Base-by-base conservation (phyloP, 1,284 basidiomycete genomes). In the Cryptococcus floricola region DNA sequence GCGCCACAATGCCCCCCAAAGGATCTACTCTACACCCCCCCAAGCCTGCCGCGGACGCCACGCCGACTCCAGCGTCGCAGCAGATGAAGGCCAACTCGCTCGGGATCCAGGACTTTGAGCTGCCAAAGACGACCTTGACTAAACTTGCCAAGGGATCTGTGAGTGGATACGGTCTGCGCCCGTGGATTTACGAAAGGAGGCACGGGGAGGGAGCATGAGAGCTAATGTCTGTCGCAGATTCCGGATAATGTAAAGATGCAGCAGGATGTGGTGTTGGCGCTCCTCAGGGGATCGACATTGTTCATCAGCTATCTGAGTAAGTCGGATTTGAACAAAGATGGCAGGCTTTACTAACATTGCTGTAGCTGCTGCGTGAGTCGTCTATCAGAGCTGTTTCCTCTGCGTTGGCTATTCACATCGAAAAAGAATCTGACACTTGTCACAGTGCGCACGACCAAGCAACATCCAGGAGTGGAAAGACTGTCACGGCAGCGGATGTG, bases 281-380 rank as follows among this genome's bases (percentile, higher is more conserved):
- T 94, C 5, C 81, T 89, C 19, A 91, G 91, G 68, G 85, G 87
- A 23, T 90, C 91, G 2, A 92, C 90, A 0, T 86, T 94, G 25
- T 95, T 94, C 73, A 91, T 96, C 65, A 91, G 88, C 74, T 93
- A 91, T 66, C 79, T 95, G 4, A 85, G 90, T 91, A 64, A 58
- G 87, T 78, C 14, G 14, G 16, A 2, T 10, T 18, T 19, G 18
- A 34, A 14, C 27, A 5, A 23, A 23, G 8, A 14, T 52, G 12
- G 16, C 13, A 23, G 41, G n/a, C 41, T n/a, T 7, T 25, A 42
- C 53, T 62, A 50, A 56, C 50, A 10, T n/a, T 39, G 19, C 9
- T 38, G 28, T 60, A 87, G 86, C 85, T 73, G 84, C 86, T 54
- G 87, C 85, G 86, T 86, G 71, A 73, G 85, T 66, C 38, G 8